Evolutionary conservation across 2,329 filamentous ascomycete genomes (phyloP).

Genomic region (Aspergillus versicolor): DNA sequence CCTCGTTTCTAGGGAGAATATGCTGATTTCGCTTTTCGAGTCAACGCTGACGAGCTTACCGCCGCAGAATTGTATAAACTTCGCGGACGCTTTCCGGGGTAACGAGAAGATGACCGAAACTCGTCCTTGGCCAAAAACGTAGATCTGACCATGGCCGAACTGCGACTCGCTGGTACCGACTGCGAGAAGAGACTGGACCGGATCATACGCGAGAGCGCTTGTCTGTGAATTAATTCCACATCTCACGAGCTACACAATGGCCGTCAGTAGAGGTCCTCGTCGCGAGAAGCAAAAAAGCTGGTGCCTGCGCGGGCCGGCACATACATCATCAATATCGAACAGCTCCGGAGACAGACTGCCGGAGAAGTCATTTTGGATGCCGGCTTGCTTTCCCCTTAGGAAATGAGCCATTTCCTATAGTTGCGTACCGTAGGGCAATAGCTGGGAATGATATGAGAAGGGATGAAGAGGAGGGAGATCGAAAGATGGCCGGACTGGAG

Average conservation of each 20-base stretch:
- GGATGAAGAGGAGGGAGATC: constrained; percentile 20
- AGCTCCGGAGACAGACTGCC: constrained; percentile 73
- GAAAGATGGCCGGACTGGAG: constrained; percentile 13
- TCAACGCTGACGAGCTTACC: constrained; percentile 85
- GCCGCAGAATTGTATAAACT: constrained; percentile 76
- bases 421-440: neutral
- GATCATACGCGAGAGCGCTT: constrained; percentile 85
- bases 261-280: neutral
- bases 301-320: constrained; percentile 31
- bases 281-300: constrained; percentile 16
- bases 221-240: constrained; percentile 77
- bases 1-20: constrained; percentile 77
- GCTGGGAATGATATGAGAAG: constrained; percentile 9
- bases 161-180: constrained; percentile 86
- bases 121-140: constrained; percentile 79
- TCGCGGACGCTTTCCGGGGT: constrained; percentile 70
- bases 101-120: constrained; percentile 74
- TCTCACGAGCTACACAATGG: constrained; percentile 56
- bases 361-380: constrained; percentile 88
- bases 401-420: constrained; percentile 71
- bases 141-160: constrained; percentile 83
- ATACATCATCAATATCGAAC: constrained; percentile 78
- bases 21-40: constrained; percentile 76
- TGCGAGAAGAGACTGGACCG: constrained; percentile 87
- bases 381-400: constrained; percentile 86